phyloP scores from a whole-genome alignment of 768 basidiomycete species.

The Suillus fuscotomentosus region DNA sequence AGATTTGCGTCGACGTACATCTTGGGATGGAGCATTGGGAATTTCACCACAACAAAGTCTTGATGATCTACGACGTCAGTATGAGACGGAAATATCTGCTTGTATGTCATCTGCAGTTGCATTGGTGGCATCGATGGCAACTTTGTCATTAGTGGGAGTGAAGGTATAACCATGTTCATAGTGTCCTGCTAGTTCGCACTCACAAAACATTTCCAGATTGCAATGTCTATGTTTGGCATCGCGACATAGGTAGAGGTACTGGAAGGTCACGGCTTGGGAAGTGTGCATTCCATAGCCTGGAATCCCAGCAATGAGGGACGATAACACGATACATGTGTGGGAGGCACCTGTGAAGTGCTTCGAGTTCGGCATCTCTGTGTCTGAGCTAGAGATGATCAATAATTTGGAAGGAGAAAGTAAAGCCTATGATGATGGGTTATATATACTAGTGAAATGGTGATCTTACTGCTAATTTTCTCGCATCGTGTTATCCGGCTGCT shows the following conservation, averaged over 20 bases:
- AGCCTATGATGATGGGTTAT: constrained; percentile 25
- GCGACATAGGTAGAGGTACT: constrained; percentile 85
- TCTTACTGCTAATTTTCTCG: too few species aligned
- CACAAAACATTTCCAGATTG: constrained; percentile 56
- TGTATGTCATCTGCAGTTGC: constrained; percentile 82
- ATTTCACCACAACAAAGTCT: constrained; percentile 76
- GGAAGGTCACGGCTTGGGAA: constrained; percentile 81
- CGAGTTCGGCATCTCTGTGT: constrained; percentile 18
- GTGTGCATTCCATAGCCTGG: constrained; percentile 95
- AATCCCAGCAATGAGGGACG: too few species aligned
- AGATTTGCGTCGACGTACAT: constrained; percentile 76
- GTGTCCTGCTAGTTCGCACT: constrained; percentile 1
- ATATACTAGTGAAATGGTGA: neutral
- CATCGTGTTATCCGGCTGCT: constrained; percentile 17
- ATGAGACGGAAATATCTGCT: neutral
- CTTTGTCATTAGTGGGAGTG: constrained; percentile 91
- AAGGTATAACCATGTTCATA: constrained; percentile 56
- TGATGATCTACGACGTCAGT: constrained; percentile 76
- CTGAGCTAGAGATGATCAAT: constrained; percentile 30
- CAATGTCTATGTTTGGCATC: constrained; percentile 95
- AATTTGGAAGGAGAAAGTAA: constrained; percentile 54
- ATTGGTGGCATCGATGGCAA: constrained; percentile 90
- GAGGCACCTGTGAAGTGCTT: constrained; percentile 37
- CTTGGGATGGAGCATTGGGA: constrained; percentile 89
- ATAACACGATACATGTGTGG: constrained; percentile 90